Percentiles rank a stretch among this genome's conserved stretches.
These are phyloP conservation scores for Aspergillus vadensis DNA, from an alignment of 2,329 filamentous ascomycete genomes.

Conservation along the genomic window DNA sequence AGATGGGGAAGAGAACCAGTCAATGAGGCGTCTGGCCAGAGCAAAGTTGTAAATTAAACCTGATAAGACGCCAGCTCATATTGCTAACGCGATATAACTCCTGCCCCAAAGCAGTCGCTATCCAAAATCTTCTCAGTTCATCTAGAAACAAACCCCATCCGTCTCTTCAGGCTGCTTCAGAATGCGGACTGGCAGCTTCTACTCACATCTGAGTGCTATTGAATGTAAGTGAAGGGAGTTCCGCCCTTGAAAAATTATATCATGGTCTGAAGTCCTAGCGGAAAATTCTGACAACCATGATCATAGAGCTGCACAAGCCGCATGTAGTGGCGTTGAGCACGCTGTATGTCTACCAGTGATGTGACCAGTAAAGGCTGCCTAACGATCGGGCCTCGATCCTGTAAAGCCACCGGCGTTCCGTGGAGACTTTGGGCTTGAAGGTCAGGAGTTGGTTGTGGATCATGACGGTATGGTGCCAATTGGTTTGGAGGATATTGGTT, in stretches of 20 bases:
- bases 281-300: conserved; percentile 32
- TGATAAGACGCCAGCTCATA: conserved; percentile 1
- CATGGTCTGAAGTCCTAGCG: conserved; percentile 34
- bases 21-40: not conserved
- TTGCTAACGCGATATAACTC: not conserved
- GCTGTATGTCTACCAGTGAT: conserved; percentile 31
- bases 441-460: conserved; percentile 37
- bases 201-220: conserved; percentile 35
- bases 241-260: conserved; percentile 31
- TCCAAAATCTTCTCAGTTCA: not conserved
- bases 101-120: not conserved
- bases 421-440: conserved; percentile 39
- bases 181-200: conserved; percentile 36
- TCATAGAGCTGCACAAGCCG: conserved; percentile 38
- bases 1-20: not conserved
- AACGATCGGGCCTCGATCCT: conserved; percentile 34
- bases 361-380: conserved; percentile 35
- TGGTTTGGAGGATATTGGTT: conserved; percentile 42
- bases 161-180: conserved; percentile 43
- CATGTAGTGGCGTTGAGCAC: conserved; percentile 35
- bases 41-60: conserved; percentile 4
- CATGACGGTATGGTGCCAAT: conserved; percentile 38
- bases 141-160: conserved; percentile 44
- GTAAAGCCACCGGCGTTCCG: conserved; percentile 34
- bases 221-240: conserved; percentile 35